Conservation (phyloP, 495 filamentous ascomycete species). For the Hypomontagnella submonticulosa region DNA sequence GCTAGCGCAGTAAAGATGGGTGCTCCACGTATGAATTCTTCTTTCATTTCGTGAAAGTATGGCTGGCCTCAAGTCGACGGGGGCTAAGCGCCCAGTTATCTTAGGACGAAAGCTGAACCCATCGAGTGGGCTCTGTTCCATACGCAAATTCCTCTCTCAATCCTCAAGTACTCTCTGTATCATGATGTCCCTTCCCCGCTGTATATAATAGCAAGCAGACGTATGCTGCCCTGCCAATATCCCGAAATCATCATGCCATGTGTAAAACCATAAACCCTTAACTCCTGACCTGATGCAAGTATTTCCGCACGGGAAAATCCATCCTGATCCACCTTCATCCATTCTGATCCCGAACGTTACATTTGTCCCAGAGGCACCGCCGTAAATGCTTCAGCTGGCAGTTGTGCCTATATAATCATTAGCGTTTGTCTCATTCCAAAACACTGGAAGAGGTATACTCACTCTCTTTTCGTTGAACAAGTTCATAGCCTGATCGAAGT, state of each 20-base stretch:
- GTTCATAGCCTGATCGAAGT: constrained; percentile 72
- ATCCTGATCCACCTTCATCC: not conserved
- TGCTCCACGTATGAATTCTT: too few relatives aligned
- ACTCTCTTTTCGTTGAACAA: constrained; percentile 71
- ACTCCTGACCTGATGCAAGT: constrained; percentile 39
- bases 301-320: constrained; percentile 8
- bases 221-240: constrained; percentile 5
- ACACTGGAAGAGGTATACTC: constrained; percentile 10
- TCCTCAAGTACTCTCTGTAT: not conserved
- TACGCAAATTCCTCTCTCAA: not conserved
- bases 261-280: constrained; percentile 30
- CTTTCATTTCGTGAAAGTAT: too few relatives aligned
- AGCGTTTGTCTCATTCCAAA: not conserved
- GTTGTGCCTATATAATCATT: constrained; percentile 39
- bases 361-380: constrained; percentile 4
- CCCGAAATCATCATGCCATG: constrained; percentile 15
- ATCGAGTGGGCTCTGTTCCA: too few relatives aligned
- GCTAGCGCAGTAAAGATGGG: too few relatives aligned
- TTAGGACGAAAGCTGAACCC: not conserved
- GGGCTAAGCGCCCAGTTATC: constrained; percentile 11
- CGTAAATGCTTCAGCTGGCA: constrained; percentile 55
- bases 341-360: not conserved
- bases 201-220: constrained; percentile 25
- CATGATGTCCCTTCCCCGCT: constrained; percentile 5
- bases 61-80: constrained; percentile 3